Conservation (phyloP, 768 basidiomycete genomes). For the Aureoboletus auriporus region DNA sequence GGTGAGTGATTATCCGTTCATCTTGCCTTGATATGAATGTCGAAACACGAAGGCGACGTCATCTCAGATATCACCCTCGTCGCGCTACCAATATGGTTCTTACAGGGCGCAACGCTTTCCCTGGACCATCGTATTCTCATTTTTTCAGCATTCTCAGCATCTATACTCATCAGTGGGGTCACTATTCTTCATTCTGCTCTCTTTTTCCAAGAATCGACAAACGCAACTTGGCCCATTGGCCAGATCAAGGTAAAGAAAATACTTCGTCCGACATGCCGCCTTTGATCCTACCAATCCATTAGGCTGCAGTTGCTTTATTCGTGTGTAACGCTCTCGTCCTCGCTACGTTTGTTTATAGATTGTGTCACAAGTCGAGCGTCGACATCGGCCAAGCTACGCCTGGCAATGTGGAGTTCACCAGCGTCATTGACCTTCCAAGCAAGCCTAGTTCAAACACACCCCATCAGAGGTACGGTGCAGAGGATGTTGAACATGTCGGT, state of each 20-base stretch:
- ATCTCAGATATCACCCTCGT: slow-evolving; percentile 22
- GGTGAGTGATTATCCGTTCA: slow-evolving; percentile 13
- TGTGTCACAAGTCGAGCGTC: background rate
- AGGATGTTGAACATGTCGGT: no score
- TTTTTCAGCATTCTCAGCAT: slow-evolving; percentile 18
- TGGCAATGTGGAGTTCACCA: slow-evolving; percentile 11
- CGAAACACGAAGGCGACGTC: slow-evolving; percentile 13
- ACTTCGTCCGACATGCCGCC: background rate
- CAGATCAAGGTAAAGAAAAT: slow-evolving; percentile 21
- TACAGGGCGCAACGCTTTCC: slow-evolving; percentile 15
- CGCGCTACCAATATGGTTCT: slow-evolving; percentile 7
- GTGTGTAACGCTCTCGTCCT: slow-evolving; percentile 21
- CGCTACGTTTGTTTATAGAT: slow-evolving; percentile 15
- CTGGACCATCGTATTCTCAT: slow-evolving; percentile 18
- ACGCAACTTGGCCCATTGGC: slow-evolving; percentile 12
- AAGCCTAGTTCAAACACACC: slow-evolving; percentile 1
- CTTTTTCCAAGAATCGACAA: slow-evolving; percentile 8
- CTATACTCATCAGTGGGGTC: slow-evolving; percentile 16
- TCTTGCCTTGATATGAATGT: background rate
- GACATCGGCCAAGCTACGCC: background rate
- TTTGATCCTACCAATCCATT: no score
- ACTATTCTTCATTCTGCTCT: slow-evolving; percentile 23
- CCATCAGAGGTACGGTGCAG: no score
- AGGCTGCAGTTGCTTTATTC: slow-evolving; percentile 19
- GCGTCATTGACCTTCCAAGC: slow-evolving; percentile 14